Base-by-base conservation (phyloP, 768 basidiomycete species). In the Cystoderma amianthinum region DNA sequence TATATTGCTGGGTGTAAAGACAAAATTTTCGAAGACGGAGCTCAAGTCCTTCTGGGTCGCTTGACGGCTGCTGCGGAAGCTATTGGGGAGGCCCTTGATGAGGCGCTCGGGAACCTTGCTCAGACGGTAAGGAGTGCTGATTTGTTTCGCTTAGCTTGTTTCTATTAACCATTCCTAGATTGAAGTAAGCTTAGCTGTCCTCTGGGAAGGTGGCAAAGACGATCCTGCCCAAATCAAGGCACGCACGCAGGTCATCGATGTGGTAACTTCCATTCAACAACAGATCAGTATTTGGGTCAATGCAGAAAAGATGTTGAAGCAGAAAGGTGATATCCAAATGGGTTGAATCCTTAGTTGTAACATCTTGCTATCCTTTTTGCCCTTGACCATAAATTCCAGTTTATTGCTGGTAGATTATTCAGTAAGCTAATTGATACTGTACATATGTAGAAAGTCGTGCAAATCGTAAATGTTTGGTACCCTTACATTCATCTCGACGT, bases 151-250 rank as follows among this genome's bases (percentile, higher is more conserved):
- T 18, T 2, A 41, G 3, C 22, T 39, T 21, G 21, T 23, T 3
- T 28, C 36, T 11, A 33, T 30, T 37, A 12, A 30, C 75, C 7
- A 7, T 28, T 28, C n/a, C 7, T 28, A 28, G 25, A 28, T 28
- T 28, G 25, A 28, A 57, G 75, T 79, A 47, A 76, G 66, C 48
- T 47, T 82, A 42, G 65, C 77, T 6, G 71, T 80, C 5, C 66
- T 82, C 5, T 81, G 79, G 78, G 78, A 80, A 53, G 72, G 65
- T 16, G 53, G 63, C 2, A 62, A 61, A 22, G 74, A 78, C 46
- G 68, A 69, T 54, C 71, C 72, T 7, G 53, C 54, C 21, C 75
- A 78, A 52, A 54, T 63, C 32, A 57, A 45, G 39, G 60, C 61
- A 3, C 65, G 75, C 23, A 46, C 53, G n/a, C 57, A 63, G 17